Base-by-base conservation (phyloP, 805 yeast species). In the Metschnikowia hibisci region DNA sequence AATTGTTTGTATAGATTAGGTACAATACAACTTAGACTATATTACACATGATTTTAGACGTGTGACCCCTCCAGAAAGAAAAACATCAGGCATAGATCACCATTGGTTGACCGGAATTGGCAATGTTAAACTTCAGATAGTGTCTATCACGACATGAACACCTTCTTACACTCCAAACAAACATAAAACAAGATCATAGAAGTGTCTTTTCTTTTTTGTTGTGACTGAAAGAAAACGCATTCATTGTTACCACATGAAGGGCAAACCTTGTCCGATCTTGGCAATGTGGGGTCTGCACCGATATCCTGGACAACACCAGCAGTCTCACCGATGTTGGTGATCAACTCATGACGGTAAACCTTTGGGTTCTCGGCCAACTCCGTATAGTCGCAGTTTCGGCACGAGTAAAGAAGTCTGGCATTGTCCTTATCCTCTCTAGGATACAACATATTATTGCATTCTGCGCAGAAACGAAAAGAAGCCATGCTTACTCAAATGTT, bases 291-390 rank as follows among this genome's bases (percentile, higher is more conserved):
- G 65, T 93, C 99, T 18, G 83, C 74, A 1, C 96, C 97, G 52
- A 93, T 86, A 63, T 91, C 98, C 61, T 87, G 90, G 31, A 93
- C 96, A 42, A 87, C 96, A 56, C 98, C 98, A 1, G 98, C 98
- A 2, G 96, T 91, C 61, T 87, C 97, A 30, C 87, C 96, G 51
- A 91, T 87, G 56, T 86, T 84, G 11, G 97, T 80, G 52, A 88
- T 84, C 67, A 91, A 76, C 67, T 93, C 98, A 63, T 93, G 95
- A 53, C 97, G 76, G 63, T 87, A 88, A 30, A 93, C 96, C 60
- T 84, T 78, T 26, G 96, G 83, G 53, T 85, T 79, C 44, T 82
- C 89, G 0, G 98, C 96, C 49, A 85, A 77, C 64, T 93, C 98
- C 4, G 95, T 87, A 65, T 91, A 91, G 40, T 87, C 80, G 62